Evolutionary conservation across 768 basidiomycete species (phyloP).

Genomic region (Phaeolepiota aurea): DNA sequence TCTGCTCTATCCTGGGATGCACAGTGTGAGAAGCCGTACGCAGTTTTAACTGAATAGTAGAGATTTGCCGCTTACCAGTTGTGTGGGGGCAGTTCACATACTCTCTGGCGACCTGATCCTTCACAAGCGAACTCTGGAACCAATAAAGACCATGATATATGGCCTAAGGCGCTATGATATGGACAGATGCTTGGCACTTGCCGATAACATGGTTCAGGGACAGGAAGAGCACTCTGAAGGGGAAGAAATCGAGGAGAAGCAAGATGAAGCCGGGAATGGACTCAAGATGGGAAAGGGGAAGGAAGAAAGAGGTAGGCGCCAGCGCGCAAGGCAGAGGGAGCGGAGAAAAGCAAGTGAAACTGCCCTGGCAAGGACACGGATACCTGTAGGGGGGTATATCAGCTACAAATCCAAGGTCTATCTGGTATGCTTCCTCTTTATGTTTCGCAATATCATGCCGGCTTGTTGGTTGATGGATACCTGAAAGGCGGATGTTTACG

Average conservation of each 20-base stretch:
- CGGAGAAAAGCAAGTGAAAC: neutral
- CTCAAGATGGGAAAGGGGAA: no score
- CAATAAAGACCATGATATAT: conserved; percentile 61
- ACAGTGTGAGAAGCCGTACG: conserved; percentile 49
- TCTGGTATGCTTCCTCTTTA: conserved; percentile 31
- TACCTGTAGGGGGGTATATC: conserved; percentile 20
- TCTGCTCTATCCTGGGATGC: conserved; percentile 49
- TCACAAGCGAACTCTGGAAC: conserved; percentile 67
- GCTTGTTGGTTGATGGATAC: no score
- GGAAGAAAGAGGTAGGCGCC: neutral
- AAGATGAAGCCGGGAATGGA: neutral
- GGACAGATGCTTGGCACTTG: conserved; percentile 54
- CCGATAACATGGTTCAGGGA: conserved; percentile 28
- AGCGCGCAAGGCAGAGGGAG: neutral
- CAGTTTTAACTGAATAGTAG: conserved; percentile 1
- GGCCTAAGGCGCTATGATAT: conserved; percentile 63
- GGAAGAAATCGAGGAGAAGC: neutral
- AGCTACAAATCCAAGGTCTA: conserved; percentile 65
- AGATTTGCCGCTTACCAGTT: neutral
- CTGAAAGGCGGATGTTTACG: conserved; percentile 69
- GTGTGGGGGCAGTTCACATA: conserved; percentile 51
- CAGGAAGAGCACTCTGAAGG: conserved; percentile 3
- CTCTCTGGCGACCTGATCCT: conserved; percentile 67
- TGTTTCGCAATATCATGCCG: no score
- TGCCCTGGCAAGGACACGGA: no score